Conservation (phyloP, 345 rosid genomes). For the Eucalyptus marginata region DNA sequence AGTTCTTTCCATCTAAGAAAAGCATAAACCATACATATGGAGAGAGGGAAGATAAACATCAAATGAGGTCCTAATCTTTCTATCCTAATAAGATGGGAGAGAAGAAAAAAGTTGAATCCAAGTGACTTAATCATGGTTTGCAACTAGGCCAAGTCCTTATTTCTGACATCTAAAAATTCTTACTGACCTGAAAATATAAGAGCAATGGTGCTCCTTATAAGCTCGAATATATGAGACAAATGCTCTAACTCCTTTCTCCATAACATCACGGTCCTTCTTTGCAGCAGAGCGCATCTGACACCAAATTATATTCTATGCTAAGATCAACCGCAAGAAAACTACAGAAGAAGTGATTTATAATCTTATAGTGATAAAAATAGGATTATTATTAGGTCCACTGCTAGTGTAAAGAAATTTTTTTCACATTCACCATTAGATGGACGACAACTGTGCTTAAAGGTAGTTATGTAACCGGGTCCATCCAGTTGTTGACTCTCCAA, state of each 20-base stretch:
- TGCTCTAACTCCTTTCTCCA: slow-evolving; percentile 89
- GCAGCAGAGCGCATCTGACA: slow-evolving; percentile 61
- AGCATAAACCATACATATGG: not conserved
- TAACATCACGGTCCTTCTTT: slow-evolving; percentile 65
- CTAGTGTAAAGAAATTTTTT: not conserved
- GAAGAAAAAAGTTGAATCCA: not conserved
- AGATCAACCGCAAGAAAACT: not conserved
- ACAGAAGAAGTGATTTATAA: not conserved
- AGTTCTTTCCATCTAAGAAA: slow-evolving; percentile 71
- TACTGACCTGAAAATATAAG: slow-evolving; percentile 64
- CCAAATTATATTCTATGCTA: not conserved
- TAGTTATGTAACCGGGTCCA: not conserved
- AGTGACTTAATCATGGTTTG: not conserved
- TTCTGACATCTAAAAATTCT: slow-evolving; percentile 19
- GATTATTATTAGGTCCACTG: not conserved
- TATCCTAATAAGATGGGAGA: not conserved
- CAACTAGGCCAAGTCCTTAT: not conserved
- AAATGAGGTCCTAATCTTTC: not conserved
- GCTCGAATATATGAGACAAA: slow-evolving; percentile 88
- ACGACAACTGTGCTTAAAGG: not conserved
- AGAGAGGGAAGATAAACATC: not conserved
- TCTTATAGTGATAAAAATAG: not conserved
- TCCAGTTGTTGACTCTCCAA: not conserved
- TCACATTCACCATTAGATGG: not conserved
- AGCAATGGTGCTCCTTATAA: slow-evolving; percentile 86